Evolutionary conservation across 208 protist genomes (phyloP).

Genomic region (Blechomonas ayalai): DNA sequence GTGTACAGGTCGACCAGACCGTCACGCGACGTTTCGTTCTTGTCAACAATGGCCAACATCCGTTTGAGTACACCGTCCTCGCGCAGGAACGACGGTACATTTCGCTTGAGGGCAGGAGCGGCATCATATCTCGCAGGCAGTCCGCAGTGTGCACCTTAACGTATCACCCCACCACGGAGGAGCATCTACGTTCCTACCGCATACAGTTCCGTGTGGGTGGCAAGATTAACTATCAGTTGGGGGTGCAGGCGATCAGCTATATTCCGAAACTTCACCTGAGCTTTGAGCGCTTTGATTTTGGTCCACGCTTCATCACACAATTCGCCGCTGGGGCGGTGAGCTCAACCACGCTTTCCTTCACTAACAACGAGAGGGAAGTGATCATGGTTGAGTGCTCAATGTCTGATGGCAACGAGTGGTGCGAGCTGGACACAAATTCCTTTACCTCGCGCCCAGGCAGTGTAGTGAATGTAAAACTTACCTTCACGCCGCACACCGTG

Average conservation of each 20-base stretch:
- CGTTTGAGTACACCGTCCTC: slow-evolving; percentile 80
- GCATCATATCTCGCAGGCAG: slow-evolving; percentile 65
- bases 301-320: slow-evolving; percentile 79
- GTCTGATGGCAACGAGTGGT: slow-evolving; percentile 68
- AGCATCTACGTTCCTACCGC: slow-evolving; percentile 58
- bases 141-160: slow-evolving; percentile 51
- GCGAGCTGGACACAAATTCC: slow-evolving; percentile 81
- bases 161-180: slow-evolving; percentile 77
- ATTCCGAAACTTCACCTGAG: slow-evolving; percentile 86
- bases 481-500: slow-evolving; percentile 84
- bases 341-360: slow-evolving; percentile 68
- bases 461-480: slow-evolving; percentile 55
- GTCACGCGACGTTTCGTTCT: slow-evolving; percentile 70
- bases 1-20: slow-evolving; percentile 90
- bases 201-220: slow-evolving; percentile 75
- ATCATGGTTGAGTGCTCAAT: slow-evolving; percentile 81
- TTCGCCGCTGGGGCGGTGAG: slow-evolving; percentile 31
- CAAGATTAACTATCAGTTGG: slow-evolving; percentile 71
- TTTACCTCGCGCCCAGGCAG: slow-evolving; percentile 80
- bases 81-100: slow-evolving; percentile 40
- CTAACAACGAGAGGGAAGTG: slow-evolving; percentile 87
- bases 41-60: slow-evolving; percentile 86
- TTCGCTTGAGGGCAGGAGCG: slow-evolving; percentile 38
- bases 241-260: slow-evolving; percentile 65
- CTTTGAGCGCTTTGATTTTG: slow-evolving; percentile 89